Evolutionary conservation across 345 rosid species (phyloP).

Genomic region (Dipteronia dyeriana): DNA sequence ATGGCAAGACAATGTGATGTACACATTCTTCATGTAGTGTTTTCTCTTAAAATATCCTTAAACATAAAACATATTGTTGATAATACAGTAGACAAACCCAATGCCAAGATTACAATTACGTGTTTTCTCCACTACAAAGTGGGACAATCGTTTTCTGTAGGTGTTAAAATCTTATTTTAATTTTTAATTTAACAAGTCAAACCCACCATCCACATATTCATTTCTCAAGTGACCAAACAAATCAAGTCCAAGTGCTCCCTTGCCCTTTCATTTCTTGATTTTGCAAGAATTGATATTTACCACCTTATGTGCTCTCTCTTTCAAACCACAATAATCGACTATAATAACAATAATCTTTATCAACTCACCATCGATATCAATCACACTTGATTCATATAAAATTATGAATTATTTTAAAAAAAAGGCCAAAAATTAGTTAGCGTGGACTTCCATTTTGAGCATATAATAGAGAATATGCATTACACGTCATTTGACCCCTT

Average conservation of each 20-base stretch:
- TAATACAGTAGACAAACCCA: not conserved
- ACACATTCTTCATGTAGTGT: too few species aligned
- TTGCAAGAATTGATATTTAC: not conserved
- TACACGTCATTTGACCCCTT: not conserved
- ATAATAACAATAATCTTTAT: not conserved
- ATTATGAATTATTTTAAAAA: not conserved
- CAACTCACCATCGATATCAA: not conserved
- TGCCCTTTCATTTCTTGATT: not conserved
- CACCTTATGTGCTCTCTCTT: not conserved
- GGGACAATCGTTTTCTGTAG: not conserved
- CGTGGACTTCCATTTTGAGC: not conserved
- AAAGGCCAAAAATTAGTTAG: too few species aligned
- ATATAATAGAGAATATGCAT: not conserved
- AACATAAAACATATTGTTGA: too few species aligned
- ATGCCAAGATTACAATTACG: not conserved
- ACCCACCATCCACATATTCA: not conserved
- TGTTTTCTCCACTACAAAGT: not conserved
- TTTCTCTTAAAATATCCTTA: too few species aligned
- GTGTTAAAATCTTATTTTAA: not conserved
- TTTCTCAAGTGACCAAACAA: not conserved
- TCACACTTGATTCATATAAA: not conserved
- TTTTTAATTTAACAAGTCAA: conserved; percentile 3
- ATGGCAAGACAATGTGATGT: too few species aligned
- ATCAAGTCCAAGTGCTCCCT: too few species aligned
- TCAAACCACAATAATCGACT: not conserved